Evolutionary conservation across 371 early-diverging fungal species (phyloP), one percentile per base, ranked within the genome.

Genomic region (Circinella umbellata): DNA sequence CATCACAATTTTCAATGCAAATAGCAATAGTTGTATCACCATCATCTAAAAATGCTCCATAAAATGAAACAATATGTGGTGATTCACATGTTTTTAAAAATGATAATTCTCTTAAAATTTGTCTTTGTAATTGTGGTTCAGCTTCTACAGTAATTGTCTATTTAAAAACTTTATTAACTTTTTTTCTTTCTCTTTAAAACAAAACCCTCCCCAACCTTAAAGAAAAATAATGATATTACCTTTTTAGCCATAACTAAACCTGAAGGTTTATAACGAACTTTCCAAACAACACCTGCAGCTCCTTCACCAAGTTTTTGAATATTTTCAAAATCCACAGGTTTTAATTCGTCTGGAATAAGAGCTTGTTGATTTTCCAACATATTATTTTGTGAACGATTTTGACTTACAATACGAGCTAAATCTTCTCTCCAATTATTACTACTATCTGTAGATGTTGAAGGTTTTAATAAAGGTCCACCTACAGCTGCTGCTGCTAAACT

Each of bases 1-100:
- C 93, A 70, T 92, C 92, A 71, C 93, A 92, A 75, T 91, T 96
- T 81, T 98, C 99, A 94, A 98, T 96, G 78, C 95, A 96, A 49
- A 98, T 94, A 13, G 92, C 92, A 61, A 98, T 88, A 42, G 89
- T 85, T 48, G 90, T 87, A 46, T 95, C 93, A 17, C 92, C 92
- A 54, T 94, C 95, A 55, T 95, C 94, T 64, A 93, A 80, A 76
- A 91, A 97, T 10, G 98, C 96, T 47, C 98, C 99, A 76, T 92
- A 95, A 71, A 93, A 98, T 9, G 92, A 87, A 3, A 99, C 96
- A 64, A 98, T 97, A 78, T 94, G 92, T 15, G 93, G 93, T 27
- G 94, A 94, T 72, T 93, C 84, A 80, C 99, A 99, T 61, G 89
- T 88, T 60, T 91, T 88, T 66, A 99, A 77, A 57, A 96, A 91